A percentile compares a stretch with the other conserved stretches of the same genome.
Conservation (phyloP, 192 early-diverging fungal genomes). For the Coemansia sp. region DNA sequence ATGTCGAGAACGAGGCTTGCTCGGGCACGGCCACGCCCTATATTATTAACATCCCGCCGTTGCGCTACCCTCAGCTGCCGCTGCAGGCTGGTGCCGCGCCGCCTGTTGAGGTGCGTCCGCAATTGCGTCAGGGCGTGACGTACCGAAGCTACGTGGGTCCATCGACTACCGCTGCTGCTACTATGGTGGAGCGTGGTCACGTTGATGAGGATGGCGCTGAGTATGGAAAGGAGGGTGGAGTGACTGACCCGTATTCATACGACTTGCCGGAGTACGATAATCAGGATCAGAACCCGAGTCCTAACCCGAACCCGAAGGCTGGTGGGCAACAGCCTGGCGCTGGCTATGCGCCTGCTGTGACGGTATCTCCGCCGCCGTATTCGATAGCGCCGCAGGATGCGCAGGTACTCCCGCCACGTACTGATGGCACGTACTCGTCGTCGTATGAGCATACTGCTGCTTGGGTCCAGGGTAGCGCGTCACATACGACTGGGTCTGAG, state of each 20-base stretch:
- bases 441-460: conserved; percentile 54
- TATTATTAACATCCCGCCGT: conserved; percentile 51
- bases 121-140: conserved; percentile 26
- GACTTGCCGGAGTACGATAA: conserved; percentile 40
- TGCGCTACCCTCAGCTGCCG: conserved; percentile 45
- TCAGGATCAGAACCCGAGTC: background rate
- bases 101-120: conserved; percentile 7
- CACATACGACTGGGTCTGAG: conserved; percentile 44
- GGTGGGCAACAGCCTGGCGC: background rate
- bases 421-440: conserved; percentile 54
- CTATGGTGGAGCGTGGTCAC: background rate
- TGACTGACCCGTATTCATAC: conserved; percentile 38
- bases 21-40: conserved; percentile 47
- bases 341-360: background rate
- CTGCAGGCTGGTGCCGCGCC: background rate
- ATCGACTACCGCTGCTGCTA: background rate
- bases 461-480: conserved; percentile 44
- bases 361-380: conserved; percentile 42
- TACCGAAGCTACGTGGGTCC: conserved; percentile 34
- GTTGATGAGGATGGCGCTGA: background rate
- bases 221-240: background rate
- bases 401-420: conserved; percentile 24
- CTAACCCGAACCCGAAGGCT: background rate
- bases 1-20: conserved; percentile 52
- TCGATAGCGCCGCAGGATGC: conserved; percentile 13